Base-by-base conservation (phyloP, 805 yeast species). In the Candida coquimbonensis region DNA sequence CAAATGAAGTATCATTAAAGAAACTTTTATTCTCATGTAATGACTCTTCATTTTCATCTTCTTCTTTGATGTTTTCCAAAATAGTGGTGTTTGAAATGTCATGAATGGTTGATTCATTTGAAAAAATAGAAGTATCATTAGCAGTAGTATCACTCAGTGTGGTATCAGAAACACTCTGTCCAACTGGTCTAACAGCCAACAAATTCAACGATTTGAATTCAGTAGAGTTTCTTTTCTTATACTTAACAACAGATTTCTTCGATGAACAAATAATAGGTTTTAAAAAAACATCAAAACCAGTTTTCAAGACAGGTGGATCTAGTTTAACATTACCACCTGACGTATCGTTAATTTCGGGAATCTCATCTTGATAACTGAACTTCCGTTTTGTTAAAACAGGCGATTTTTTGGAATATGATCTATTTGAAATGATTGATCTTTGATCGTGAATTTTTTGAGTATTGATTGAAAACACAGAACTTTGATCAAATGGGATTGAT, bases 191-290 rank as follows among this genome's bases (percentile, higher is more conserved):
- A 9, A 49, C 36, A n/a, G 45, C 31, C 13, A 49, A 33, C 5
- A 47, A 32, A 25, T 47, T 49, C 35, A 47, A 40, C 16, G 51
- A 45, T 40, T 31, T 40, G 24, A 39, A 13, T 5, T 38, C 44
- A 7, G 44, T 24, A 21, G 51, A 40, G 12, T 13, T 21, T 29
- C 25, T 39, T 36, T 38, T 47, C 8, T 35, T n/a, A n/a, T 36
- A 5, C 17, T 19, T 24, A 25, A 26, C 16, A 9, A 27, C 32
- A n/a, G 44, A 21, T 37, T 24, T 29, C 7, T 29, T 46, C 1
- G 56, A 51, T 3, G 48, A 41, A 21, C 60, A 56, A 12, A 54
- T 42, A 7, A 52, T 48, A 14, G 59, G 59, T 39, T 47, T 54
- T 33, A 53, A 39, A 9, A 29, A 29, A 11, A 11, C 31, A 29